Base-by-base conservation (phyloP, 2,329 filamentous ascomycete species). In the Sporothrix luriei region DNA sequence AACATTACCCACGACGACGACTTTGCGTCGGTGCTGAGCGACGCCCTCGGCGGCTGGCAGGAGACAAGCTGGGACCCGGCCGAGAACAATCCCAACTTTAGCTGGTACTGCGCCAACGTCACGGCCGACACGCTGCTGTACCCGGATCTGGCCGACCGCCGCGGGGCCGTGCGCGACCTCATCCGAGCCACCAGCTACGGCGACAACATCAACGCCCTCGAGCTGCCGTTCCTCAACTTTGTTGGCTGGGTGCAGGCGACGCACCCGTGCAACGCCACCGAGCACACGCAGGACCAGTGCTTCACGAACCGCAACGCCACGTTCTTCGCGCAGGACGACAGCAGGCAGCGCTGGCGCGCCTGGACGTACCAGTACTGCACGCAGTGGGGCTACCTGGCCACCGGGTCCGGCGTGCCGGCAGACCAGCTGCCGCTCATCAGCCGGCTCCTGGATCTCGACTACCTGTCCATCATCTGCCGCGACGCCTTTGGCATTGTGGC, bases 381-480 rank as follows among this genome's bases (percentile, higher is more conserved):
- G 6, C 81, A 87, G 80, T 95, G 91, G 91, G 92, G 92, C 11
- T 95, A 87, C 79, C 87, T 94, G 65, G 86, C 90, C 73, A 92
- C 90, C 0, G 92, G 92, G 62, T 89, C 87, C 4, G 87, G 88
- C 33, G 88, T 89, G 0, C 92, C 92, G 0, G 74, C 80, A 0
- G 80, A 86, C 70, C 84, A 88, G 68, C 84, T 90, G 0, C 89
- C 92, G 0, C 78, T 96, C 6, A 82, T 95, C 65, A 94, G 92
- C 0, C 89, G 92, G 16, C 83, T 88, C 3, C 82, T 92, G 48
- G 85, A 89, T 72, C 75, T 93, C 0, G 82, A 88, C 2, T 93
- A 89, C 77, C 78, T 82, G 2, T 87, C 85, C 0, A 78, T 84
- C 3, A 82, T 89, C 74, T 96, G 92, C 80, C 82, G 83, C 0